Percentiles rank a stretch among this genome's conserved stretches.
Evolutionary conservation across 768 basidiomycete species (phyloP).

Genomic region (Tubosaeta brunneosetosa): DNA sequence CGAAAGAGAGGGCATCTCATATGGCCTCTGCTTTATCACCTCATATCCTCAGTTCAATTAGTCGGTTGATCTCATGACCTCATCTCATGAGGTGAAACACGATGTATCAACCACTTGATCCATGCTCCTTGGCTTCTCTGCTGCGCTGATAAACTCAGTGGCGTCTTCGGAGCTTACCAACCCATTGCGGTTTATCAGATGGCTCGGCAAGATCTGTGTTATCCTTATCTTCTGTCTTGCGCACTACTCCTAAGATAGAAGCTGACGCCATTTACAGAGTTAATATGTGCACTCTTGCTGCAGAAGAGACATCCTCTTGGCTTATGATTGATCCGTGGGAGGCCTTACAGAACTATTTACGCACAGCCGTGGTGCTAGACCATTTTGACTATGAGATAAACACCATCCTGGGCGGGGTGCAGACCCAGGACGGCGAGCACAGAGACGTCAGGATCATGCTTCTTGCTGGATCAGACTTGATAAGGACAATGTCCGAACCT

Average conservation of each 20-base stretch:
- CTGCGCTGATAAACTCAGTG: slow-evolving; percentile 10
- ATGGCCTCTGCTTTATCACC: slow-evolving; percentile 6
- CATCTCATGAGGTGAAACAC: slow-evolving; percentile 5
- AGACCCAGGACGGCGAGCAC: slow-evolving; percentile 67
- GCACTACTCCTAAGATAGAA: slow-evolving; percentile 7
- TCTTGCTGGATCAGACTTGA: slow-evolving; percentile 96
- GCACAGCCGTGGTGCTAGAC: slow-evolving; percentile 95
- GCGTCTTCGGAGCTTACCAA: slow-evolving; percentile 8
- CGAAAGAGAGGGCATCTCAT: slow-evolving; percentile 11
- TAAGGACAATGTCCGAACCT: slow-evolving; percentile 96
- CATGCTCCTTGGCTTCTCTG: slow-evolving; percentile 9
- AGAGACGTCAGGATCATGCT: slow-evolving; percentile 83
- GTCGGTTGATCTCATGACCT: slow-evolving; percentile 4
- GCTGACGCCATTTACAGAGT: slow-evolving; percentile 48
- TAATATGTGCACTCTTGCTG: slow-evolving; percentile 83
- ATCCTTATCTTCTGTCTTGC: neutral
- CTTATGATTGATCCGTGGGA: slow-evolving; percentile 99
- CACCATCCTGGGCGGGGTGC: slow-evolving; percentile 72
- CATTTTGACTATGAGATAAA: slow-evolving; percentile 97
- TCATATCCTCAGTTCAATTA: slow-evolving; percentile 8
- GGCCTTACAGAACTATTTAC: slow-evolving; percentile 89
- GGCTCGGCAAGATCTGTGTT: slow-evolving; percentile 6
- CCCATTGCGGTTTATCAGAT: slow-evolving; percentile 5
- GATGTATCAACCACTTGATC: slow-evolving; percentile 10
- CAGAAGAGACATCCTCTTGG: slow-evolving; percentile 88